Evolutionary conservation across 2,329 filamentous ascomycete species (phyloP).

Genomic region (Scedosporium minutisporum): DNA sequence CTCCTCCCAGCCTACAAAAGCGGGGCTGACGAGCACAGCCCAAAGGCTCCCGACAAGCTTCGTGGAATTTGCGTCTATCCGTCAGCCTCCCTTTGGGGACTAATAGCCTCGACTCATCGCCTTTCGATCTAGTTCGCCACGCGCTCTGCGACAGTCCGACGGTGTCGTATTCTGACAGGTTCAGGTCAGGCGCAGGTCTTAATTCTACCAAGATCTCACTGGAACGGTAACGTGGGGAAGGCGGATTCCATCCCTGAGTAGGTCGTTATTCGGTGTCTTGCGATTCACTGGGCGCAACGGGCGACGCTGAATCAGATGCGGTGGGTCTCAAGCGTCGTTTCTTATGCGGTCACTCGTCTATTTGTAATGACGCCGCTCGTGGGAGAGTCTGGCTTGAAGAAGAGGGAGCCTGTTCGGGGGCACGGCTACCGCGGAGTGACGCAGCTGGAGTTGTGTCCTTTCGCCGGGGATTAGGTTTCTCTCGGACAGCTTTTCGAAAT

Average conservation of each 20-base stretch:
- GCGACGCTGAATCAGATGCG: conserved; percentile 17
- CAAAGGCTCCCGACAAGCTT: too few species aligned
- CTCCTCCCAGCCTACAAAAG: too few species aligned
- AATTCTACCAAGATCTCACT: conserved; percentile 20
- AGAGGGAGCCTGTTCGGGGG: neutral
- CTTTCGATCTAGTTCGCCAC: too few species aligned
- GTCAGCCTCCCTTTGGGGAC: too few species aligned
- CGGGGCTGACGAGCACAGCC: too few species aligned
- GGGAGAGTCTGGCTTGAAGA: neutral
- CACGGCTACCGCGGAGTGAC: conserved; percentile 4
- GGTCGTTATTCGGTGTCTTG: conserved; percentile 13
- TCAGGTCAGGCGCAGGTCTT: conserved; percentile 19
- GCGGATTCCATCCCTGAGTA: conserved; percentile 11
- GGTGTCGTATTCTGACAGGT: conserved; percentile 25
- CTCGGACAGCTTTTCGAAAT: conserved; percentile 10
- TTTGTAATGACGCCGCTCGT: neutral
- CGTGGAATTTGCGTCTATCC: too few species aligned
- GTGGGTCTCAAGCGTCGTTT: conserved; percentile 13
- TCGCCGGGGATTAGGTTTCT: neutral
- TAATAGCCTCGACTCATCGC: too few species aligned
- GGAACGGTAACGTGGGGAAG: conserved; percentile 8
- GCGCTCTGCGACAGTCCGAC: conserved; percentile 19
- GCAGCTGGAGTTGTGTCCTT: conserved; percentile 2
- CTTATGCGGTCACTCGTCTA: conserved; percentile 12
- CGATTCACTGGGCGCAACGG: conserved; percentile 15